A percentile compares a stretch with the other conserved stretches of the same genome.
Conservation (phyloP, 768 basidiomycete genomes). For the Phaeolepiota aurea region DNA sequence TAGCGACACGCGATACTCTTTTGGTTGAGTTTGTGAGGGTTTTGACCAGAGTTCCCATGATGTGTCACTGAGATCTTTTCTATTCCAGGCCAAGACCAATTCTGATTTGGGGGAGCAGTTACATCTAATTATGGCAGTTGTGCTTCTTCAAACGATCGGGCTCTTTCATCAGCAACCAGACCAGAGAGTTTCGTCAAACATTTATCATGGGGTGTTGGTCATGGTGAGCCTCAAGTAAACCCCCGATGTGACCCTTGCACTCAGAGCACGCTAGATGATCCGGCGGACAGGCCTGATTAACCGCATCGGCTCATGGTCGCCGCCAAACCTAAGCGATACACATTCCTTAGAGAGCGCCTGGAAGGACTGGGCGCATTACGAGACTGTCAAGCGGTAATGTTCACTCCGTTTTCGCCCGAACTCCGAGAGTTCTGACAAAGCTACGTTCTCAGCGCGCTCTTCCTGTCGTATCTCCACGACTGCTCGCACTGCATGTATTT, state of each 20-base stretch:
- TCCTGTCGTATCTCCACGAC: conserved; percentile 50
- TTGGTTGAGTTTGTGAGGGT: conserved; percentile 48
- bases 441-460: conserved; percentile 24
- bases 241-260: not conserved
- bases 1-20: conserved; percentile 36
- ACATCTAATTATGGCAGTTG: conserved; percentile 36
- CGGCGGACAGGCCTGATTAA: conserved; percentile 36
- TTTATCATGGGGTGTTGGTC: conserved; percentile 56
- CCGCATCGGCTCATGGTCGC: conserved; percentile 34
- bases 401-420: conserved; percentile 4
- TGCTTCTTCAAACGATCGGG: conserved; percentile 51
- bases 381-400: conserved; percentile 48
- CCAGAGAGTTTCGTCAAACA: conserved; percentile 37
- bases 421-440: not conserved
- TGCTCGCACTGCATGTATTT: conserved; percentile 49
- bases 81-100: conserved; percentile 27
- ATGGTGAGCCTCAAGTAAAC: conserved; percentile 29
- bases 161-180: conserved; percentile 42
- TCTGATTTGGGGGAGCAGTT: conserved; percentile 26
- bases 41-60: conserved; percentile 6
- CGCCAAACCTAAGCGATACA: conserved; percentile 26
- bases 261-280: conserved; percentile 29
- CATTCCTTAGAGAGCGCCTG: conserved; percentile 33
- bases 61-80: conserved; percentile 1
- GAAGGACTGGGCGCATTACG: conserved; percentile 49